Evolutionary conservation across 495 filamentous ascomycete species (phyloP), one percentile per base, ranked within the genome.

Genomic region (Hamigera avellanea): DNA sequence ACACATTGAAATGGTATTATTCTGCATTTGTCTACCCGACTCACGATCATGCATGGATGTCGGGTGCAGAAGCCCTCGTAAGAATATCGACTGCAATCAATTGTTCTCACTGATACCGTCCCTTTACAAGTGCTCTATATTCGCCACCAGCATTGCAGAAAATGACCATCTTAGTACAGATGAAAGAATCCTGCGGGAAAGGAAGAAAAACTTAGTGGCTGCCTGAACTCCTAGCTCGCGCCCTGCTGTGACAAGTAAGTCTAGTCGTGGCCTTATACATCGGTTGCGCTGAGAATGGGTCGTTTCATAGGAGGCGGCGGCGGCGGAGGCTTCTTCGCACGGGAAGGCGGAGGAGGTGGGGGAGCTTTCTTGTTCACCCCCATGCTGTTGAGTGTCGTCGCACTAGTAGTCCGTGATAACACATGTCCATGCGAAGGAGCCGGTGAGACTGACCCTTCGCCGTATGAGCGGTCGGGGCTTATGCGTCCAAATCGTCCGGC

Each of bases 301-400:
- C 66, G 49, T 47, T 72, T 72, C 59, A 62, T 62, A 4, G 66
- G 68, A 4, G 66, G 68, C 18, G 67, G 66, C 3, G 65, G 65
- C 14, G 83, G 84, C 33, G 83, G 81, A 7, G 81, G 64, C 26
- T 83, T 93, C 73, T 83, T 88, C 9, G 75, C 61, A 44, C 83
- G 66, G 40, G 77, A 80, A n/a, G 85, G 85, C 9, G 85, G 85
- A 15, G 84, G 85, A 25, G 84, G 85, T 6, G 84, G 85, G 25
- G 84, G 80, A 7, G 72, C 75, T 56, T 85, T 86, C 62, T 83
- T 82, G 16, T 49, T 35, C 14, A 57, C 46, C 42, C 58, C 58
- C 23, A 54, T 47, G 12, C 54, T 41, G 42, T 67, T 69, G 39
- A 67, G 29, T 19, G 59, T 67, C 18, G 64, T 64, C 40, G 66